phyloP scores from a whole-genome alignment of 129 eudicot species.

The Daucus carota region DNA sequence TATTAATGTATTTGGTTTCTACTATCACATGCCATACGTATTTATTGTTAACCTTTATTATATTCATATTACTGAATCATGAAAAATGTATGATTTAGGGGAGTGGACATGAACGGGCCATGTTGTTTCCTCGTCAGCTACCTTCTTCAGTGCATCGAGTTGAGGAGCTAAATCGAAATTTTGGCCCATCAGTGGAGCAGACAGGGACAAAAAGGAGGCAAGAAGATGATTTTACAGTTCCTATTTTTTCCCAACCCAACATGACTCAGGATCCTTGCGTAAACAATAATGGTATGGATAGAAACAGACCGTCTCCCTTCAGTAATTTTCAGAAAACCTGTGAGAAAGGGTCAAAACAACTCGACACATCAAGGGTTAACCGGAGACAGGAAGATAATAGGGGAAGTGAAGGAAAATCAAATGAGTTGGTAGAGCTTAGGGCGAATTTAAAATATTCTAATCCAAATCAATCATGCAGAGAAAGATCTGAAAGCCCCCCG shows the following conservation, averaged over 20 bases:
- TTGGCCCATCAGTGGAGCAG: slow-evolving; percentile 28
- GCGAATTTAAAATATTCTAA: slow-evolving; percentile 23
- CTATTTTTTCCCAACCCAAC: slow-evolving; percentile 54
- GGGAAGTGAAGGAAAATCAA: slow-evolving; percentile 26
- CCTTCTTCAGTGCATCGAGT: slow-evolving; percentile 37
- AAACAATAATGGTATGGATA: slow-evolving; percentile 25
- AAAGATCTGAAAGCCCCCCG: slow-evolving; percentile 23
- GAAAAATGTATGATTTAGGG: slow-evolving; percentile 40
- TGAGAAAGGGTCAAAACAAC: slow-evolving; percentile 22
- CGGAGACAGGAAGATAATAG: slow-evolving; percentile 16
- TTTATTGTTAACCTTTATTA: neutral
- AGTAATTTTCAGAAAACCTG: slow-evolving; percentile 22
- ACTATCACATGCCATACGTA: neutral
- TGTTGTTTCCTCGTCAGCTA: slow-evolving; percentile 33
- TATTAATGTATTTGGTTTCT: neutral
- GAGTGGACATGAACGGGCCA: slow-evolving; percentile 37
- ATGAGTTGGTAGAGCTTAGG: slow-evolving; percentile 12
- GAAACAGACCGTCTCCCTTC: slow-evolving; percentile 25
- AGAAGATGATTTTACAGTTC: slow-evolving; percentile 76
- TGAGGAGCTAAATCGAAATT: slow-evolving; percentile 29
- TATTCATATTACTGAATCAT: neutral
- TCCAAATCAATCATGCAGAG: slow-evolving; percentile 26
- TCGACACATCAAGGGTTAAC: neutral
- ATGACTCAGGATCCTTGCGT: slow-evolving; percentile 26
- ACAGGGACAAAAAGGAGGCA: slow-evolving; percentile 39